phyloP scores from a whole-genome alignment of 768 basidiomycete genomes.

The Lentinula boryana region DNA sequence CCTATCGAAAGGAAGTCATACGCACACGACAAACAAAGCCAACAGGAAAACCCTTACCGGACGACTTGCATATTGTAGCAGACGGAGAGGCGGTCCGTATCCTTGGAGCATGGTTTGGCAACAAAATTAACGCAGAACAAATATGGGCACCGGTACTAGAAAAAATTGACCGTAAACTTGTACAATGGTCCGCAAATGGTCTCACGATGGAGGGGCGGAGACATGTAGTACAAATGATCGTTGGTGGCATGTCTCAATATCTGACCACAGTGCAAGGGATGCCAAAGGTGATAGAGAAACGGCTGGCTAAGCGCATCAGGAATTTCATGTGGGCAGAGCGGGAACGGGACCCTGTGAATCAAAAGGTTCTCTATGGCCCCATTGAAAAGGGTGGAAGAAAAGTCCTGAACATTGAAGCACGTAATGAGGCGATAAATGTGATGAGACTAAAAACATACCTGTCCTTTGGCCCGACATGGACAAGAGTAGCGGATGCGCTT shows the following conservation, averaged over 20 bases:
- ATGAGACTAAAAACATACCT: constrained; percentile 12
- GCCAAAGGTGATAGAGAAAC: constrained; percentile 12
- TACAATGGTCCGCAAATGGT: constrained; percentile 6
- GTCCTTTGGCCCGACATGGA: background rate
- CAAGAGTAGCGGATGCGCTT: background rate
- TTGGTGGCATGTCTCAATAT: constrained; percentile 22
- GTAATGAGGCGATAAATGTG: background rate
- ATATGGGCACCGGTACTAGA: constrained; percentile 13
- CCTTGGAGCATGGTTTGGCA: constrained; percentile 19
- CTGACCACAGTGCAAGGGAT: constrained; percentile 22
- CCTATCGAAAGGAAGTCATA: background rate
- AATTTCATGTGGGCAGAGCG: constrained; percentile 15
- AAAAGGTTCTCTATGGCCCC: background rate
- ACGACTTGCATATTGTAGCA: constrained; percentile 5
- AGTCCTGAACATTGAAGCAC: constrained; percentile 2
- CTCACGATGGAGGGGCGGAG: constrained; percentile 14
- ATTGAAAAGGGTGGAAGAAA: background rate
- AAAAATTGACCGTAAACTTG: constrained; percentile 10
- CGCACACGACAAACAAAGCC: background rate
- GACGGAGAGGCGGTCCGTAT: constrained; percentile 12
- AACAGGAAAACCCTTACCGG: background rate
- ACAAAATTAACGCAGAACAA: constrained; percentile 7
- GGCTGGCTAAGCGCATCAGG: constrained; percentile 9
- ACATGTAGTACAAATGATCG: constrained; percentile 11
- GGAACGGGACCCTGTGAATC: background rate